Percentiles rank a stretch among this genome's conserved stretches.
These are phyloP conservation scores for Zizania latifolia DNA, from an alignment of 176 grass and related monocot species.

Conservation along the genomic window DNA sequence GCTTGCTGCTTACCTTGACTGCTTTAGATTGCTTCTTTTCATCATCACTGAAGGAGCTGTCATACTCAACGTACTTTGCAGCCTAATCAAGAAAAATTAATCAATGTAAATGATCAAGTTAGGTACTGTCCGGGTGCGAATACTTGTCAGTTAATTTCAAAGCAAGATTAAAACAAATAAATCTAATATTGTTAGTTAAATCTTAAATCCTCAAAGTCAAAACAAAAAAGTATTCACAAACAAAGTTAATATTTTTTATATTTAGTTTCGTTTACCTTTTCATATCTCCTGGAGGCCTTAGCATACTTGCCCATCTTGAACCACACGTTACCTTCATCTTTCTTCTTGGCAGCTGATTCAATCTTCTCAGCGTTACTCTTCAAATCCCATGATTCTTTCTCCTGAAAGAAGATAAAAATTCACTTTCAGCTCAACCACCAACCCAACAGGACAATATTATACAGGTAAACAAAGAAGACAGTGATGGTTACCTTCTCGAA, in stretches of 20 bases:
- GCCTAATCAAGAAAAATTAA: constrained; percentile 35
- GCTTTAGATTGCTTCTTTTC: constrained; percentile 74
- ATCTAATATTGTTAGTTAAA: no score
- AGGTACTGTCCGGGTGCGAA: no score
- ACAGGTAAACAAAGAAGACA: neutral
- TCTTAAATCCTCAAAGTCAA: no score
- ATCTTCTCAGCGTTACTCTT: constrained; percentile 81
- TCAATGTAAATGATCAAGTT: neutral
- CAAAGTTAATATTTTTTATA: no score
- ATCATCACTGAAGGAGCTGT: constrained; percentile 75
- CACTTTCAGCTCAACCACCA: no score
- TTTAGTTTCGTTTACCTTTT: constrained; percentile 42
- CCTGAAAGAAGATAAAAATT: constrained; percentile 26
- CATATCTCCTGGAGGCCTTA: constrained; percentile 87
- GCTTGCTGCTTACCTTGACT: constrained; percentile 60
- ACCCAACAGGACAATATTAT: no score
- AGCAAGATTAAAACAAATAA: no score
- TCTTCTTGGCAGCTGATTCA: constrained; percentile 79
- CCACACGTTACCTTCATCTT: constrained; percentile 78
- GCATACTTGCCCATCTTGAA: constrained; percentile 83
- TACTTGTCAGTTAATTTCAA: no score
- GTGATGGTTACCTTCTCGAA: constrained; percentile 64
- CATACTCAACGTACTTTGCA: constrained; percentile 64
- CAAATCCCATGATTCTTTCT: constrained; percentile 92
- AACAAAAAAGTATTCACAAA: no score